These are phyloP conservation scores for Phragmites australis DNA, from an alignment of 176 grass and related monocot species.

Conservation along the genomic window DNA sequence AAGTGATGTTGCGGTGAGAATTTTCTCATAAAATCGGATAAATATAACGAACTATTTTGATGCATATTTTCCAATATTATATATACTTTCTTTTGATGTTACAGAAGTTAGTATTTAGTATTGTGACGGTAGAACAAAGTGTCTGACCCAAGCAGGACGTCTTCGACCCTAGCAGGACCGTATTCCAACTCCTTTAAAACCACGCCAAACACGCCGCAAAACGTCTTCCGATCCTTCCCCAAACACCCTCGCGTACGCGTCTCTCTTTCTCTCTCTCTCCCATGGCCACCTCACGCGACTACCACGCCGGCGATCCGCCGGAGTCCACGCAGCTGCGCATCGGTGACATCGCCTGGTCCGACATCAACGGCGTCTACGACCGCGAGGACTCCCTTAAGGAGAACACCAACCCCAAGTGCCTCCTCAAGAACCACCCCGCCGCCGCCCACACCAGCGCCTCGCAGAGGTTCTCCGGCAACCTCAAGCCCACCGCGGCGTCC, in stretches of 20 bases:
- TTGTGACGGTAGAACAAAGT: too few relatives aligned
- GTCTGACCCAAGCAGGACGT: too few relatives aligned
- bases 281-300: conserved; percentile 30
- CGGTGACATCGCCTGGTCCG: conserved; percentile 65
- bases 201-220: neutral
- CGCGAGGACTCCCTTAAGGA: conserved; percentile 89
- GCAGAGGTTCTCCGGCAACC: conserved; percentile 72
- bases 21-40: too few relatives aligned
- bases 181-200: conserved; percentile 32
- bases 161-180: too few relatives aligned
- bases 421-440: conserved; percentile 35
- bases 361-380: conserved; percentile 62
- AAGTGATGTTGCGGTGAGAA: too few relatives aligned
- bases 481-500: conserved; percentile 53
- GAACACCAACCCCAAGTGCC: conserved; percentile 88
- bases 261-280: neutral
- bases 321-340: conserved; percentile 40
- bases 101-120: too few relatives aligned
- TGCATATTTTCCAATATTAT: too few relatives aligned
- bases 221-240: neutral
- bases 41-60: too few relatives aligned
- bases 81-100: too few relatives aligned
- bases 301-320: conserved; percentile 30
- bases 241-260: neutral
- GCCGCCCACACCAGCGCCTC: conserved; percentile 23